Evolutionary conservation across 1,139 yeast species (phyloP).

Genomic region (Debaryomyces sp.): DNA sequence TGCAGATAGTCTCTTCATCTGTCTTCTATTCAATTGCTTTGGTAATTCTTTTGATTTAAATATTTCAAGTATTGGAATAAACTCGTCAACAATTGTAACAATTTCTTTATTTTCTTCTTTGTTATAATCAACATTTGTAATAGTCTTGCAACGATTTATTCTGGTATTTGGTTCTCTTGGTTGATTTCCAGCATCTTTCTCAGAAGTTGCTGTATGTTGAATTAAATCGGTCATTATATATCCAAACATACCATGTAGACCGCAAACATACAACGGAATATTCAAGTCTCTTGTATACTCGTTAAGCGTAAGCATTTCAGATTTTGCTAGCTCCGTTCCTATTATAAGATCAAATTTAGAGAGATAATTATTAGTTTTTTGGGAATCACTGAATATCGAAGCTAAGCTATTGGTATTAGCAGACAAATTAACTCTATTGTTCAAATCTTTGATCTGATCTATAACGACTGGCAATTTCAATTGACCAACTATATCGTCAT

Average conservation of each 20-base stretch:
- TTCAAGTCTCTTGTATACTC: constrained; percentile 52
- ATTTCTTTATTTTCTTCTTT: constrained; percentile 46
- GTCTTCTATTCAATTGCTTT: constrained; percentile 53
- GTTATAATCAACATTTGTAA: constrained; percentile 45
- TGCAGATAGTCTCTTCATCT: constrained; percentile 58
- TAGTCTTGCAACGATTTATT: constrained; percentile 53
- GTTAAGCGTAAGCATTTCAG: constrained; percentile 50
- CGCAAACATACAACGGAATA: constrained; percentile 70
- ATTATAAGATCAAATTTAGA: constrained; percentile 70
- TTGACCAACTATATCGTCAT: constrained; percentile 50
- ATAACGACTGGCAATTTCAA: constrained; percentile 57
- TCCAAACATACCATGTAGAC: constrained; percentile 81
- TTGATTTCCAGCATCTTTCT: constrained; percentile 52
- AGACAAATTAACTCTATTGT: constrained; percentile 67
- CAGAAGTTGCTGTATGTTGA: constrained; percentile 52
- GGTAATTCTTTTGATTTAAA: constrained; percentile 43
- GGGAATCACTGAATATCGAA: constrained; percentile 21
- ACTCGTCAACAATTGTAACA: constrained; percentile 59
- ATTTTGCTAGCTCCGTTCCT: constrained; percentile 63
- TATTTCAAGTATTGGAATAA: constrained; percentile 34
- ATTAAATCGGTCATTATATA: constrained; percentile 80
- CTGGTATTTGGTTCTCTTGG: constrained; percentile 46
- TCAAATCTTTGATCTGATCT: constrained; percentile 65
- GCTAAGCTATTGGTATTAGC: constrained; percentile 40
- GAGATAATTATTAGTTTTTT: constrained; percentile 42